Evolutionary conservation across 148 eudicot genomes (phyloP).

Genomic region (Rhododendron simsii): DNA sequence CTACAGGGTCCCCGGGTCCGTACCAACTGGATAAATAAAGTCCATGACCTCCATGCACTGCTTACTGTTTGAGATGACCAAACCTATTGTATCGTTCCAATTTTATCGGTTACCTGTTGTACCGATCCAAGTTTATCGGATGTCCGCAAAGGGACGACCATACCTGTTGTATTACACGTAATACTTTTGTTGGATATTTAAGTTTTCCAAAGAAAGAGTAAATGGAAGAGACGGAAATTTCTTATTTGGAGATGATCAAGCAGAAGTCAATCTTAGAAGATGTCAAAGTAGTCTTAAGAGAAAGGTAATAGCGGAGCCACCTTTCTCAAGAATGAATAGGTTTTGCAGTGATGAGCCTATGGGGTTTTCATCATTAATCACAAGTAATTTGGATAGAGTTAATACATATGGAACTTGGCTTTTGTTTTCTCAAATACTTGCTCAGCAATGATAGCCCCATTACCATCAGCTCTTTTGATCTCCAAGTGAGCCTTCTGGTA

Average conservation of each 20-base stretch:
- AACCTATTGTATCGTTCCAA: background rate
- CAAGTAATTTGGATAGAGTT: background rate
- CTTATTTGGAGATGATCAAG: background rate
- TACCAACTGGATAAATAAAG: too few species aligned
- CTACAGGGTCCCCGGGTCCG: too few species aligned
- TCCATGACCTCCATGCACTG: background rate
- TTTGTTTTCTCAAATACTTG: slow-evolving; percentile 89
- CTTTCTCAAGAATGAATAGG: background rate
- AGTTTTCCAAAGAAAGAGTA: too few species aligned
- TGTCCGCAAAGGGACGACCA: too few species aligned
- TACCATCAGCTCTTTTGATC: slow-evolving; percentile 81
- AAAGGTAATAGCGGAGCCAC: background rate
- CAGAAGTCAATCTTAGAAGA: background rate
- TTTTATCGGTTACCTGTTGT: too few species aligned
- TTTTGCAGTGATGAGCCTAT: background rate
- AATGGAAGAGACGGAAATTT: background rate
- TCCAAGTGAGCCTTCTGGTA: slow-evolving; percentile 80
- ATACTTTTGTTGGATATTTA: too few species aligned
- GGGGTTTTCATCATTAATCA: background rate
- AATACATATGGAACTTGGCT: slow-evolving; percentile 63
- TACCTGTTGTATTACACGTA: too few species aligned
- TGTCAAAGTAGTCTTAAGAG: background rate
- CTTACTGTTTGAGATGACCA: background rate
- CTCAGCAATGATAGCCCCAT: slow-evolving; percentile 63
- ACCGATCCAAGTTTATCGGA: too few species aligned